A percentile compares a stretch with the other conserved stretches of the same genome.
Evolutionary conservation across 2,329 filamentous ascomycete species (phyloP).

Genomic region (Paecilomyces formosus): DNA sequence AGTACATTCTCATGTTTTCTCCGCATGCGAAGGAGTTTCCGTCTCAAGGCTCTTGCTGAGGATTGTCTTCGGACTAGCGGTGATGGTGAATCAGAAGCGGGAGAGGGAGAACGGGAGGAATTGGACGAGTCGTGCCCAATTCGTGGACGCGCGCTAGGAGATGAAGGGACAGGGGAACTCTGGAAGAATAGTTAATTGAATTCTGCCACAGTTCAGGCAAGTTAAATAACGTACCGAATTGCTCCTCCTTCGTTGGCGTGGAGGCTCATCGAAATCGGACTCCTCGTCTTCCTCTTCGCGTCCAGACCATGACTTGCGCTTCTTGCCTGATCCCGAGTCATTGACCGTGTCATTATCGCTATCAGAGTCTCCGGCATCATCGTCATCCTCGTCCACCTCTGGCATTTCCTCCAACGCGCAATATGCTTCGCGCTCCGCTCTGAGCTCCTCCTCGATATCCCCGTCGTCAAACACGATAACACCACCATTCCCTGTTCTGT

Average conservation of each 20-base stretch:
- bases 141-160: conserved; percentile 33
- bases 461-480: conserved; percentile 95
- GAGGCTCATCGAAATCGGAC: conserved; percentile 64
- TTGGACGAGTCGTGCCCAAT: conserved; percentile 35
- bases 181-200: conserved; percentile 8
- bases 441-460: conserved; percentile 79
- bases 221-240: conserved; percentile 59
- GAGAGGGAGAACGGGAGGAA: conserved; percentile 39
- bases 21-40: conserved; percentile 66
- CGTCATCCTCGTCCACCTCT: conserved; percentile 68
- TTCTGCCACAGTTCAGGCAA: conserved; percentile 7
- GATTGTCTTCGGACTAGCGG: conserved; percentile 47
- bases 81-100: conserved; percentile 32
- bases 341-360: conserved; percentile 53
- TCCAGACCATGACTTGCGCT: conserved; percentile 74
- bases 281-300: conserved; percentile 60
- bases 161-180: conserved; percentile 34
- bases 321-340: conserved; percentile 42
- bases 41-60: conserved; percentile 65
- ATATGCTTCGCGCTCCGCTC: conserved; percentile 70
- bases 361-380: conserved; percentile 53
- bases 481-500: conserved; percentile 73
- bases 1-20: conserved; percentile 70
- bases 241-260: conserved; percentile 72
- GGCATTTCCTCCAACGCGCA: conserved; percentile 85